These are phyloP conservation scores for Aspergillus ochraceus DNA, from an alignment of 2,329 filamentous ascomycete species.

Conservation along the genomic window DNA sequence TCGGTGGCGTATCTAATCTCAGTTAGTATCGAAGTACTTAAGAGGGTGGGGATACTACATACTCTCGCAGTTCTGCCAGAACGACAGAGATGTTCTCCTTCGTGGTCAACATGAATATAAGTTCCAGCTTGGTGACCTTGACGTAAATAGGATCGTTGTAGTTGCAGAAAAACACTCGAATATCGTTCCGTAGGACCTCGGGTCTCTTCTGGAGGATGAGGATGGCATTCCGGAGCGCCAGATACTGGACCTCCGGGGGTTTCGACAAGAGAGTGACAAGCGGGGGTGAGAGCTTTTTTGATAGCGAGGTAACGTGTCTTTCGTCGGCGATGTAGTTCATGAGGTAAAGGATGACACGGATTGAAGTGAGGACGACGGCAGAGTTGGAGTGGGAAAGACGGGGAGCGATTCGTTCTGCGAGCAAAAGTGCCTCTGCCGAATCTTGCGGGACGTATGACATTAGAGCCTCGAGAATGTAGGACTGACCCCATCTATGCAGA, in stretches of 20 bases:
- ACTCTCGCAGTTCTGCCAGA: constrained; percentile 88
- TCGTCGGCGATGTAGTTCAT: constrained; percentile 98
- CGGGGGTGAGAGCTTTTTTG: constrained; percentile 90
- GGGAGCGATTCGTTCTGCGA: constrained; percentile 93
- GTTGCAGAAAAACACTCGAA: constrained; percentile 99
- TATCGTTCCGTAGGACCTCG: constrained; percentile 92
- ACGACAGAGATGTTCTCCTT: constrained; percentile 96
- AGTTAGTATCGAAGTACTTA: constrained; percentile 4
- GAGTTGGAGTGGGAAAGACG: constrained; percentile 96
- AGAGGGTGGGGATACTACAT: constrained; percentile 26
- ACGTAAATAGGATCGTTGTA: constrained; percentile 99
- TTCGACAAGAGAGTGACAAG: constrained; percentile 94
- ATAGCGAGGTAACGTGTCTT: constrained; percentile 81
- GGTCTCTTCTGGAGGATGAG: constrained; percentile 90
- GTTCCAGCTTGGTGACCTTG: constrained; percentile 96
- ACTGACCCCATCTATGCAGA: constrained; percentile 83
- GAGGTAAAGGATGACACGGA: constrained; percentile 91
- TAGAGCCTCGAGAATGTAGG: constrained; percentile 94
- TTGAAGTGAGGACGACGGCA: constrained; percentile 91
- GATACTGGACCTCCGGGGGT: constrained; percentile 96
- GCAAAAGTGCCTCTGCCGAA: constrained; percentile 77
- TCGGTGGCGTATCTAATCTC: constrained; percentile 75
- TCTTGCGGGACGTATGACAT: constrained; percentile 98
- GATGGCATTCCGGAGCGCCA: constrained; percentile 88
- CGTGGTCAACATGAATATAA: constrained; percentile 98